Evolutionary conservation across 306 rosid genomes (phyloP).

Genomic region (Casuarina equisetifolia): DNA sequence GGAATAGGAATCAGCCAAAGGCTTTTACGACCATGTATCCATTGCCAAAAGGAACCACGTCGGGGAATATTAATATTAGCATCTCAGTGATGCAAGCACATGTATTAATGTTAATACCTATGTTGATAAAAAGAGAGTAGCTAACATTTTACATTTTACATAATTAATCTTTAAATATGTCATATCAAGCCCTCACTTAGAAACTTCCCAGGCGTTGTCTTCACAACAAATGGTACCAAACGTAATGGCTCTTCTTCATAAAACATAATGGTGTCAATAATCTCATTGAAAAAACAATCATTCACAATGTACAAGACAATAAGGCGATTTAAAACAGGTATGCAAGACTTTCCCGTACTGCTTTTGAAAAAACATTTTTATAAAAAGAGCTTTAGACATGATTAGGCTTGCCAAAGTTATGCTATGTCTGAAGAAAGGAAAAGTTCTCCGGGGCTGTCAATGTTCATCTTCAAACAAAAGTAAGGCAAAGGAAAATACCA

Average conservation of each 20-base stretch:
- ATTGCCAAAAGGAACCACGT: too few species aligned
- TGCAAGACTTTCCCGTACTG: neutral
- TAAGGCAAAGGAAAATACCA: neutral
- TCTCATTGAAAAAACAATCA: neutral
- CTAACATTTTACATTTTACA: too few species aligned
- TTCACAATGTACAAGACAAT: neutral
- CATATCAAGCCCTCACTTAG: too few species aligned
- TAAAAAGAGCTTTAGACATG: neutral
- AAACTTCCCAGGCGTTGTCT: too few species aligned
- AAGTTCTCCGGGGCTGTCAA: neutral
- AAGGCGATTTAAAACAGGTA: neutral
- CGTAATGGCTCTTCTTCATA: too few species aligned
- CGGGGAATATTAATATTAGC: neutral
- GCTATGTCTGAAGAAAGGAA: neutral
- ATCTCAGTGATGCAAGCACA: neutral
- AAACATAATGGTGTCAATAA: neutral
- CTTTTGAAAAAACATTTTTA: neutral
- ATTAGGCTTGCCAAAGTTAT: neutral
- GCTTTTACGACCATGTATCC: neutral
- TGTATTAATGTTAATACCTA: too few species aligned
- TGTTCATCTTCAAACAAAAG: neutral
- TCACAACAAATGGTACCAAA: too few species aligned
- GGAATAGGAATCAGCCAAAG: neutral
- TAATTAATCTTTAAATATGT: too few species aligned
- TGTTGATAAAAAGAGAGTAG: too few species aligned